Evolutionary conservation across 176 grass and related monocot genomes (phyloP).

Genomic region (Leersia perrieri): DNA sequence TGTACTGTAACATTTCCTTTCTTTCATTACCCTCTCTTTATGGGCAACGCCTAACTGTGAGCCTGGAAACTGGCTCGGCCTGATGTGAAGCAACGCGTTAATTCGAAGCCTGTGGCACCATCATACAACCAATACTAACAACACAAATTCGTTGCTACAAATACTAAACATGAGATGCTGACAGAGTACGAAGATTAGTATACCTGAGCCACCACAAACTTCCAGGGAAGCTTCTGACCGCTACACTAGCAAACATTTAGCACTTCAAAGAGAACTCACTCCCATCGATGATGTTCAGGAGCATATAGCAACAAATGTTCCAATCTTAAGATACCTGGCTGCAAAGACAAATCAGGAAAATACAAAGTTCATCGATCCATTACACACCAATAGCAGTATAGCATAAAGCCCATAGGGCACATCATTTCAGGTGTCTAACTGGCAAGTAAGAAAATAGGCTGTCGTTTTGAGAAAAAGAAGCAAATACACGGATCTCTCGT

Average conservation of each 20-base stretch:
- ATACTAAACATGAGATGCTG: neutral
- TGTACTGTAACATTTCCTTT: too few relatives aligned
- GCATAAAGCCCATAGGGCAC: neutral
- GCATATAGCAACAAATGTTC: neutral
- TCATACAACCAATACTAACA: too few relatives aligned
- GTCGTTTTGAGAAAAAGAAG: neutral
- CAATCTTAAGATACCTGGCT: neutral
- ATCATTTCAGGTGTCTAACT: neutral
- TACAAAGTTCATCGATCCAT: neutral
- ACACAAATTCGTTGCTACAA: neutral
- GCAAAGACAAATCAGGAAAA: neutral
- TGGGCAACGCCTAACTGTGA: too few relatives aligned
- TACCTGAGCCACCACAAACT: too few relatives aligned
- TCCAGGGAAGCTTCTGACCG: neutral
- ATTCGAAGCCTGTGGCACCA: too few relatives aligned
- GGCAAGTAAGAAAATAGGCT: neutral
- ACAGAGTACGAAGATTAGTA: neutral
- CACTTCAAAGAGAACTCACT: neutral
- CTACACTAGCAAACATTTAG: neutral
- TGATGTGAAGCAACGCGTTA: too few relatives aligned
- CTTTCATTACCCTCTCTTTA: too few relatives aligned
- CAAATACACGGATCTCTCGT: slow-evolving; percentile 6
- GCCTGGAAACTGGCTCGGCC: too few relatives aligned
- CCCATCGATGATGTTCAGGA: neutral
- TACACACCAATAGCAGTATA: slow-evolving; percentile 6